These are phyloP conservation scores for Naganishia onofrii DNA, from an alignment of 768 basidiomycete genomes.

Conservation along the genomic window DNA sequence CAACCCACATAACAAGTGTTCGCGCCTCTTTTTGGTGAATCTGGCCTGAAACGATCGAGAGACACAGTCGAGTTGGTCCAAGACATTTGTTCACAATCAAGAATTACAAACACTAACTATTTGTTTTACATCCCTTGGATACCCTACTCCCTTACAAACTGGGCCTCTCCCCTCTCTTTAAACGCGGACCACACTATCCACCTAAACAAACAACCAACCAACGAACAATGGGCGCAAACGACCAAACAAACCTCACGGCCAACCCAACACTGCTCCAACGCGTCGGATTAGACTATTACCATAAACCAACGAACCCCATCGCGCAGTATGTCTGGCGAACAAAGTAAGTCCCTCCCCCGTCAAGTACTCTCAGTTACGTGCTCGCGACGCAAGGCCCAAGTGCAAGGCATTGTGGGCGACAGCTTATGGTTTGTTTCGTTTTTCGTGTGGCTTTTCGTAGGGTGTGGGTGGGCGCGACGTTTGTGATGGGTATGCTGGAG, in stretches of 20 bases:
- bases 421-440: no score
- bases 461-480: constrained; percentile 18
- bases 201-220: no score
- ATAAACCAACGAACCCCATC: constrained; percentile 20
- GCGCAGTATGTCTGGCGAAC: constrained; percentile 15
- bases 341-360: neutral
- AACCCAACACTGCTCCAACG: constrained; percentile 19
- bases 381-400: no score
- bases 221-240: constrained; percentile 2
- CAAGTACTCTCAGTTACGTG: neutral
- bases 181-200: no score
- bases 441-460: neutral
- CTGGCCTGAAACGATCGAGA: neutral
- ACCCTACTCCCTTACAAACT: neutral
- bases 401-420: no score
- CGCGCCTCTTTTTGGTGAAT: constrained; percentile 16
- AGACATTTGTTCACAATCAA: neutral
- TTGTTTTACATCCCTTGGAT: no score
- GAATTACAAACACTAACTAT: no score
- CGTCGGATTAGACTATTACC: constrained; percentile 18
- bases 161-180: no score
- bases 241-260: constrained; percentile 12
- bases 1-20: no score
- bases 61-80: neutral
- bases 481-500: constrained; percentile 18